These are phyloP conservation scores for Gossypium gossypioides DNA, from an alignment of 441 rosid genomes.

Conservation along the genomic window DNA sequence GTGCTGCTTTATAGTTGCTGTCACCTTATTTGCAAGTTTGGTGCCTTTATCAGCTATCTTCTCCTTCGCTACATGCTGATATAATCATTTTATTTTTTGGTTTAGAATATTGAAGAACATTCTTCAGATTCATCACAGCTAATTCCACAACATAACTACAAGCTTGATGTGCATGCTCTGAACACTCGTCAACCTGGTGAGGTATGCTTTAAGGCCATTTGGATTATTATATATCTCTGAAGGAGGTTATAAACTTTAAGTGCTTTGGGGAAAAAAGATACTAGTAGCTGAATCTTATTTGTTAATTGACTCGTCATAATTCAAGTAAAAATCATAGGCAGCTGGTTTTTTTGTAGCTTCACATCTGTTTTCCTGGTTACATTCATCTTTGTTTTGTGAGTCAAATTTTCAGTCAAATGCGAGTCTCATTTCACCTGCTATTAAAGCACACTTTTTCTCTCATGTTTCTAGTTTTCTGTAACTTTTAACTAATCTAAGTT, in stretches of 20 bases:
- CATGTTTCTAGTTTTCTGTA: not conserved
- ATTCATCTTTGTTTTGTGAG: not conserved
- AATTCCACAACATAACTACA: conserved; percentile 95
- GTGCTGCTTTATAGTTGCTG: not conserved
- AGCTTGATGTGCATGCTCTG: conserved; percentile 77
- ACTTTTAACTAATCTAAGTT: not conserved
- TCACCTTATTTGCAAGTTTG: not conserved
- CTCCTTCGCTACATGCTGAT: not conserved
- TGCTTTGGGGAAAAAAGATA: not conserved
- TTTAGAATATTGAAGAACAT: conserved; percentile 68
- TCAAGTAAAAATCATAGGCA: not conserved
- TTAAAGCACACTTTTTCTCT: not conserved
- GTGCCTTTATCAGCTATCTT: not conserved
- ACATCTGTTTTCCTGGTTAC: not conserved
- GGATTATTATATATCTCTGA: not conserved
- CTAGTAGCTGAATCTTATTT: not conserved
- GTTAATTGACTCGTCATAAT: not conserved
- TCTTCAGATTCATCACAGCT: conserved; percentile 69
- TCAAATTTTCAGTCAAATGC: not conserved
- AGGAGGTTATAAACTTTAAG: not conserved
- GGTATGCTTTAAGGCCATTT: conserved; percentile 36
- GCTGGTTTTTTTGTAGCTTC: not conserved
- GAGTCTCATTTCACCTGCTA: not conserved
- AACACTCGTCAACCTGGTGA: conserved; percentile 90
- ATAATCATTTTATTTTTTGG: conserved; percentile 14